phyloP scores from a whole-genome alignment of 1,284 basidiomycete genomes.

The Ustilago esculenta region DNA sequence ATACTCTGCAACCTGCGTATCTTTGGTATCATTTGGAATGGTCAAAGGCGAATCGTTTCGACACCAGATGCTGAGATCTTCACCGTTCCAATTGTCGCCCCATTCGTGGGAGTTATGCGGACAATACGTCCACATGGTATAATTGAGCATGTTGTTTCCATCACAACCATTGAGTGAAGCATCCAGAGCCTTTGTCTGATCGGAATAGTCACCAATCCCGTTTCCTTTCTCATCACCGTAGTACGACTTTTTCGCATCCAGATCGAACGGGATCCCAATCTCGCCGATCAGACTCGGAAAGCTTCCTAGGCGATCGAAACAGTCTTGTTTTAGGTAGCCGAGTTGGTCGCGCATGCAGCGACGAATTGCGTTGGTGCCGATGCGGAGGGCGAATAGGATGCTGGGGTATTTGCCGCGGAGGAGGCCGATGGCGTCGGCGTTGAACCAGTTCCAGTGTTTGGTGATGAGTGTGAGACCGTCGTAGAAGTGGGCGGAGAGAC shows the following conservation, averaged over 20 bases:
- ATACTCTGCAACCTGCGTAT: too few relatives aligned
- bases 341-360: constrained; percentile 85
- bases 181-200: constrained; percentile 87
- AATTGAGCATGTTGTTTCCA: constrained; percentile 82
- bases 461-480: constrained; percentile 79
- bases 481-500: constrained; percentile 89
- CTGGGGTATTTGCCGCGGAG: constrained; percentile 82
- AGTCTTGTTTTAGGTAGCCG: constrained; percentile 79
- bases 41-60: too few relatives aligned
- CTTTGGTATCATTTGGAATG: too few relatives aligned
- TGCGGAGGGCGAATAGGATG: constrained; percentile 70
- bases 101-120: constrained; percentile 79
- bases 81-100: constrained; percentile 97
- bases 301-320: constrained; percentile 71
- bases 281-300: constrained; percentile 95
- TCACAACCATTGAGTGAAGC: constrained; percentile 90
- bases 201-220: constrained; percentile 73
- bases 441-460: constrained; percentile 82
- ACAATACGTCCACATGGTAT: constrained; percentile 91
- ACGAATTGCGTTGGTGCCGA: constrained; percentile 85
- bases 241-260: constrained; percentile 84
- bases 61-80: constrained; percentile 89
- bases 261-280: constrained; percentile 92
- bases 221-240: constrained; percentile 54
- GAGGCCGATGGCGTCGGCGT: constrained; percentile 76